Evolutionary conservation across 257 asterid genomes (phyloP).

Genomic region (Gentiana dahurica): DNA sequence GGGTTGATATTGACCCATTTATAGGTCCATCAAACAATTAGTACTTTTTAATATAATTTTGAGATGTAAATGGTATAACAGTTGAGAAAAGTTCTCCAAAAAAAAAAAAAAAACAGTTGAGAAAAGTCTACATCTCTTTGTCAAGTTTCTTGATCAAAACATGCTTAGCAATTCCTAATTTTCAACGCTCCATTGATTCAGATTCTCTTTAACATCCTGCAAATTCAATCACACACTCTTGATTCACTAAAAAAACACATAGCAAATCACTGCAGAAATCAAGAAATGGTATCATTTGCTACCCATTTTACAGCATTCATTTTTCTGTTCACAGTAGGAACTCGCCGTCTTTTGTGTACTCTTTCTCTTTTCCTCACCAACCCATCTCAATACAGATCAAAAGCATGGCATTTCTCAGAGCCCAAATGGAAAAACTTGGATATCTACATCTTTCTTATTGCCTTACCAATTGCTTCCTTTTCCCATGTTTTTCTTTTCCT

Average conservation of each 20-base stretch:
- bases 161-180: background rate
- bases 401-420: slow-evolving; percentile 62
- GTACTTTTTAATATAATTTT: no score
- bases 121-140: background rate
- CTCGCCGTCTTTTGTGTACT: slow-evolving; percentile 56
- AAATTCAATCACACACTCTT: background rate
- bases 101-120: no score
- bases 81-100: no score
- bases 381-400: slow-evolving; percentile 61
- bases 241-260: background rate
- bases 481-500: slow-evolving; percentile 45
- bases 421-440: slow-evolving; percentile 72
- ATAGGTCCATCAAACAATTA: no score
- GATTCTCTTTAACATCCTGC: background rate
- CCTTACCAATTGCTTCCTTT: slow-evolving; percentile 56
- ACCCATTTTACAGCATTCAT: slow-evolving; percentile 65
- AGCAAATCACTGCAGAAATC: background rate
- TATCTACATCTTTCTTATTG: slow-evolving; percentile 42
- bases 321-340: slow-evolving; percentile 52
- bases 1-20: no score
- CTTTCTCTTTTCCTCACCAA: slow-evolving; percentile 46
- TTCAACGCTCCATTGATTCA: slow-evolving; percentile 4
- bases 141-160: background rate
- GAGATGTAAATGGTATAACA: no score
- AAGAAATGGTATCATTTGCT: slow-evolving; percentile 56